Evolutionary conservation across 176 grass and related monocot genomes (phyloP).

Genomic region (Carex kokanica): DNA sequence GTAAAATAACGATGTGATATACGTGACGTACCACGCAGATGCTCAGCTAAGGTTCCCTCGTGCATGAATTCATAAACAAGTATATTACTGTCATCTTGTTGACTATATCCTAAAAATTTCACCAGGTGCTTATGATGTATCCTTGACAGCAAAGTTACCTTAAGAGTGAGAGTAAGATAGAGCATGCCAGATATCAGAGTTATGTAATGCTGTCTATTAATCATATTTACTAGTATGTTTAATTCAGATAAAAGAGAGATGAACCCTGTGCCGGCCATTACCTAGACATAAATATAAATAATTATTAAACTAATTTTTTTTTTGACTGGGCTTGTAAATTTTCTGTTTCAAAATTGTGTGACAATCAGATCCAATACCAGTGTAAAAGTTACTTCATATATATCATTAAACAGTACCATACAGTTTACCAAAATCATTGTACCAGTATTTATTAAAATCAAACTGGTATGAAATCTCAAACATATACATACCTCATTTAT

Average conservation of each 20-base stretch:
- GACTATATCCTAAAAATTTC: constrained; percentile 90
- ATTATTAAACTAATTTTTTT: no score
- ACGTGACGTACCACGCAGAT: constrained; percentile 58
- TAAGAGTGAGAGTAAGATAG: constrained; percentile 17
- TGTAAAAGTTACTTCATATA: neutral
- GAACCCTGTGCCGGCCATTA: no score
- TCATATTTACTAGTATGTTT: neutral
- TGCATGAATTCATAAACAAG: constrained; percentile 99
- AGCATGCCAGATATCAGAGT: neutral
- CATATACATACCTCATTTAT: constrained; percentile 71
- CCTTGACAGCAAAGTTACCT: constrained; percentile 93
- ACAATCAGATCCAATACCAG: neutral
- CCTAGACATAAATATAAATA: no score
- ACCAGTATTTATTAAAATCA: neutral
- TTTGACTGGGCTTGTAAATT: no score
- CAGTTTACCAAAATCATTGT: neutral
- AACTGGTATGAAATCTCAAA: neutral
- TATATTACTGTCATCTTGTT: constrained; percentile 92
- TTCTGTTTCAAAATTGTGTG: no score
- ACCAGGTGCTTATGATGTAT: constrained; percentile 96
- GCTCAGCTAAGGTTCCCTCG: constrained; percentile 80
- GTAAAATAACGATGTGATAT: neutral
- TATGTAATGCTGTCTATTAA: constrained; percentile 5
- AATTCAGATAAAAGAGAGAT: no score
- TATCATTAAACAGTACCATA: no score